These are phyloP conservation scores for Talaromyces rugulosus DNA, from an alignment of 2,329 filamentous ascomycete species.

Conservation along the genomic window DNA sequence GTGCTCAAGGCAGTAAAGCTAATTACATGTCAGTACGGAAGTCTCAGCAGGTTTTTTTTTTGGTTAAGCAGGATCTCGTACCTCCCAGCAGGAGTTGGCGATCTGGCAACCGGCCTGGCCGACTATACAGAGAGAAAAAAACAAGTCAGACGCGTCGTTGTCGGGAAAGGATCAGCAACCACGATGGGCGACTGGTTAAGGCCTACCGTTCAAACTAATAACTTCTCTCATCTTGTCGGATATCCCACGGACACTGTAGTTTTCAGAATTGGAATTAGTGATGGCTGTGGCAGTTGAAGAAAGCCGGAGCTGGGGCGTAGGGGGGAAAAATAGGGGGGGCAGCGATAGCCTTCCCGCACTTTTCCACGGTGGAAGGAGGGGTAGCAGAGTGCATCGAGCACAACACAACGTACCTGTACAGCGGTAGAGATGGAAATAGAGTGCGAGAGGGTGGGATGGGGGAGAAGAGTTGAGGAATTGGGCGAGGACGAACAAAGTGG, in stretches of 20 bases:
- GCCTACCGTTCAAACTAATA: slow-evolving; percentile 96
- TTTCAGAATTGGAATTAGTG: neutral
- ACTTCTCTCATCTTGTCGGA: slow-evolving; percentile 90
- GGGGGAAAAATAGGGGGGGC: slow-evolving; percentile 15
- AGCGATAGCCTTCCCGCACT: slow-evolving; percentile 14
- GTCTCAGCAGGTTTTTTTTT: slow-evolving; percentile 10
- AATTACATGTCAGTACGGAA: slow-evolving; percentile 12
- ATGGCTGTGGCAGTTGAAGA: neutral
- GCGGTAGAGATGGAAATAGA: slow-evolving; percentile 15
- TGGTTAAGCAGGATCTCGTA: slow-evolving; percentile 47
- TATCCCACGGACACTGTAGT: neutral
- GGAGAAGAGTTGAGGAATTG: slow-evolving; percentile 3
- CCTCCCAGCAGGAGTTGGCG: slow-evolving; percentile 99
- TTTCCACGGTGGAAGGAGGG: slow-evolving; percentile 12
- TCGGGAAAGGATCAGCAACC: neutral
- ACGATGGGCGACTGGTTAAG: slow-evolving; percentile 7
- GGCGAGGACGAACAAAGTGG: slow-evolving; percentile 1
- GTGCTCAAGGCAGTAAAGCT: slow-evolving; percentile 99
- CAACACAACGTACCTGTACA: slow-evolving; percentile 3
- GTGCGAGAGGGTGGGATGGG: slow-evolving; percentile 2
- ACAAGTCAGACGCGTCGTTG: slow-evolving; percentile 31
- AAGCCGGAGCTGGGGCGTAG: neutral
- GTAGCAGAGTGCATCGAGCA: slow-evolving; percentile 15
- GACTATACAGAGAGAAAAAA: slow-evolving; percentile 56
- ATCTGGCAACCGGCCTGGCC: slow-evolving; percentile 99